These are phyloP conservation scores for Lentinula aciculospora DNA, from an alignment of 768 basidiomycete genomes.

Conservation along the genomic window DNA sequence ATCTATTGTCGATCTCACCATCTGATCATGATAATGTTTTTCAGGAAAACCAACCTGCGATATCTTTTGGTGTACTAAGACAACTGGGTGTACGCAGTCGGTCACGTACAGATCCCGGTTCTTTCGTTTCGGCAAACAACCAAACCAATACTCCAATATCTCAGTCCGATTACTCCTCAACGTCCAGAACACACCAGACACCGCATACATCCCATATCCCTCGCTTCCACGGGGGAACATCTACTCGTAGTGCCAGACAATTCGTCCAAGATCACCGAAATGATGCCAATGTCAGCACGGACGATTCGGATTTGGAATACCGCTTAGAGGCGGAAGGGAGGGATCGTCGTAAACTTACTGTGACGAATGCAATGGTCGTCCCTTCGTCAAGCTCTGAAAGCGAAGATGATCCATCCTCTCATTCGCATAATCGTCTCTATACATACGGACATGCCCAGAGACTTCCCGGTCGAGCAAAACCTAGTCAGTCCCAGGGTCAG, in stretches of 20 bases:
- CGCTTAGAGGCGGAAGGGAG: slow-evolving; percentile 18
- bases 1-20: not conserved
- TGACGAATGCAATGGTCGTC: slow-evolving; percentile 38
- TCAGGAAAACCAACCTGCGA: slow-evolving; percentile 6
- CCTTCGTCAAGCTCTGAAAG: slow-evolving; percentile 35
- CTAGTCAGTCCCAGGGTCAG: not conserved
- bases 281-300: slow-evolving; percentile 12
- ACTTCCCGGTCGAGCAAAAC: not conserved
- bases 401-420: slow-evolving; percentile 19
- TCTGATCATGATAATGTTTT: not conserved
- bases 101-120: slow-evolving; percentile 31
- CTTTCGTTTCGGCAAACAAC: not conserved
- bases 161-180: slow-evolving; percentile 7
- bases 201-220: slow-evolving; percentile 22
- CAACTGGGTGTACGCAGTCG: slow-evolving; percentile 18
- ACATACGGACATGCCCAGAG: not conserved
- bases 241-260: not conserved
- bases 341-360: slow-evolving; percentile 35
- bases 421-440: not conserved
- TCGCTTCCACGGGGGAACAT: slow-evolving; percentile 21
- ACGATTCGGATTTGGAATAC: slow-evolving; percentile 41
- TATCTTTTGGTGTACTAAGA: not conserved
- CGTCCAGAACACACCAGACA: not conserved
- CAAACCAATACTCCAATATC: not conserved
- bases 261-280: not conserved